Evolutionary conservation across 2,329 filamentous ascomycete species (phyloP), one percentile per base, ranked within the genome.

Genomic region (Blumeria graminis): DNA sequence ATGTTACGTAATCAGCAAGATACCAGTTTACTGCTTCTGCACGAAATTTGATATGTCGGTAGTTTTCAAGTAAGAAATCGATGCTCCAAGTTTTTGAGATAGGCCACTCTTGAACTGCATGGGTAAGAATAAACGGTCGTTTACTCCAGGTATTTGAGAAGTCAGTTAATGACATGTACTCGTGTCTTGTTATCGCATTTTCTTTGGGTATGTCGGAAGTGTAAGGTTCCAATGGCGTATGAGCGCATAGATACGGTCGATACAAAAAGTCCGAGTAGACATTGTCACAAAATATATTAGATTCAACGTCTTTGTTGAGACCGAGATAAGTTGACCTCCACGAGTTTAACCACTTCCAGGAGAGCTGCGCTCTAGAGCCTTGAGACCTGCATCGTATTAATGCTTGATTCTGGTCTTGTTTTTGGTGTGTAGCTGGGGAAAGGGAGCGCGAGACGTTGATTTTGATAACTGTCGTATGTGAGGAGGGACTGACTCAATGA

Each of bases 11-110:
- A 0, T 78, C 84, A n/a, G 74, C 72, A 60, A 94, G 76, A 0
- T 81, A 78, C 90, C 90, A 96, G 69, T 95, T 87, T 5, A 96
- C 89, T 0, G 88, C 84, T 72, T 96, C 92, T 9, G 90, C 90
- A 43, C 87, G 80, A 68, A 96, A 95, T 55, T 77, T 74, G 2
- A 82, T 75, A 54, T 81, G 69, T 0, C 74, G 72, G 66, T 88
- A 87, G 58, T 73, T 71, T n/a, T 71, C 63, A 0, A 83, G 71
- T 0, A 96, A 73, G 9, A 69, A 69, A n/a, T 82, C 74, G 10
- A 84, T 75, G 3, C 77, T 81, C 90, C 90, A 96, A 33, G 76
- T 71, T 39, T 74, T 72, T 68, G 77, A 88, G 0, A 82, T 80
- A 1, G 86, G 85, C 90, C 92, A 96, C 59, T 77, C 67, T 64